Evolutionary conservation across 78 protist species (phyloP).

Genomic region (Dictyostelium citrinum): DNA sequence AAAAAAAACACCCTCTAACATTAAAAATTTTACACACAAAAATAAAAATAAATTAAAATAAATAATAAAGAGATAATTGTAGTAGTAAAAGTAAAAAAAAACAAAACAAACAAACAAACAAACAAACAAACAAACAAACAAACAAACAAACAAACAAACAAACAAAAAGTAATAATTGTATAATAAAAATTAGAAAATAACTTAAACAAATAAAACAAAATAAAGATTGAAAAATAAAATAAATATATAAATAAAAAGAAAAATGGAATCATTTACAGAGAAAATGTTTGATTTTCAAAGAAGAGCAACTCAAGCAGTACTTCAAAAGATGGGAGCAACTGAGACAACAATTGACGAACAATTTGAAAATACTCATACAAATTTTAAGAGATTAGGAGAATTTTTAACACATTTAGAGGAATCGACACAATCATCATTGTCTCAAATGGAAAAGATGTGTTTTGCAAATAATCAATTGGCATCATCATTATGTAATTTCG

Average conservation of each 20-base stretch:
- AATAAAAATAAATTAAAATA: background rate
- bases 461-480: constrained; percentile 5
- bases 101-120: background rate
- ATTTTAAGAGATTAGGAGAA: constrained; percentile 56
- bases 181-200: background rate
- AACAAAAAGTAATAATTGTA: background rate
- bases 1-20: background rate
- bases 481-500: constrained; percentile 42
- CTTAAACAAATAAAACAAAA: background rate
- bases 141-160: background rate
- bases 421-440: background rate
- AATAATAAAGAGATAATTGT: background rate
- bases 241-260: background rate
- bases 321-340: constrained; percentile 67
- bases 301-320: constrained; percentile 69
- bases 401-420: constrained; percentile 48
- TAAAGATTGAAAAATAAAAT: background rate
- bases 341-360: constrained; percentile 43
- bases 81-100: background rate
- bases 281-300: constrained; percentile 72
- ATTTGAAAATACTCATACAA: constrained; percentile 24
- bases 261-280: constrained; percentile 70
- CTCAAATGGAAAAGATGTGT: constrained; percentile 47
- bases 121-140: background rate
- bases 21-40: background rate